Base-by-base conservation (phyloP, 257 asterid genomes). In the Solanum clarkiae region DNA sequence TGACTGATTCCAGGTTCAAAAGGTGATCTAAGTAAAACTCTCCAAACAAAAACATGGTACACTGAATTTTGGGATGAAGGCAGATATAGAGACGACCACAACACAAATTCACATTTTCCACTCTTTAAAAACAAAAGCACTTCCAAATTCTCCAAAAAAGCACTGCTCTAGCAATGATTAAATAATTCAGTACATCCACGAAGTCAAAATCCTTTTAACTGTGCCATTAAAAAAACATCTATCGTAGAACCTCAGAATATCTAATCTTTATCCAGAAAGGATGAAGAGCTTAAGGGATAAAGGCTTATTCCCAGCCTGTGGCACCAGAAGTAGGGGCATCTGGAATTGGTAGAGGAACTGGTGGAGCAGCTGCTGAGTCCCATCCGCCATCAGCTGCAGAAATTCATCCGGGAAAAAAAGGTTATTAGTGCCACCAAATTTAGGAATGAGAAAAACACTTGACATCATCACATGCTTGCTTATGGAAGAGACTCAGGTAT, bases 311-410 rank as follows among this genome's bases (percentile, higher is more conserved):
- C 82, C 82, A 79, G 17, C 11, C 82, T 79, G 47, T 1, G 20
- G 82, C 49, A 20, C 65, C 82, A 53, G 65, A 10, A 51, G 47
- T 9, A 10, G 82, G 82, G 65, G 47, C 11, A 51, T 53, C 82
- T 51, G 65, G 24, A 17, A 53, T 63, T 15, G 65, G 26, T 29
- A 26, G 24, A 4, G 81, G 62, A 51, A 47, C 87, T 20, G 55
- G 26, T 49, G 84, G 87, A 8, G 57, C 42, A 24, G 57, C 49
- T 59, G 84, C 87, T 4, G 45, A 0, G 0, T 85, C 87, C 87
- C 87, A 85, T 62, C 84, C 87, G 3, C 83, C 87, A 65, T 68
- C 87, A 63, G 68, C 80, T 62, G 69, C 45, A 22, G 82, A 16
- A 51, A 16, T 51, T 51, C 63, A 3, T 51, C 47, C 16, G 9